phyloP scores from a whole-genome alignment of 768 basidiomycete genomes.

The Leccinum broughii region DNA sequence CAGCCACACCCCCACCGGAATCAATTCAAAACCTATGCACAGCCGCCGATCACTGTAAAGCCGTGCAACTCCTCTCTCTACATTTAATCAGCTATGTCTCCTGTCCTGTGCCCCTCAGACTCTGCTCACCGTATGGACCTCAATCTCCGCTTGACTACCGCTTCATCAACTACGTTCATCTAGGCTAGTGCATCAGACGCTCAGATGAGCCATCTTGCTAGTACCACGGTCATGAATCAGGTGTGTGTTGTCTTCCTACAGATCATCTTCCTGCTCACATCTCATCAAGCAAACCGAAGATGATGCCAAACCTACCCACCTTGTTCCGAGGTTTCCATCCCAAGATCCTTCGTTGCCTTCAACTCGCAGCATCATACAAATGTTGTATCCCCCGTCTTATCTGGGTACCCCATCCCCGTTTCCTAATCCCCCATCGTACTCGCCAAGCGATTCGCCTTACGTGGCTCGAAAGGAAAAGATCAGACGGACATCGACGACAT shows the following conservation, averaged over 20 bases:
- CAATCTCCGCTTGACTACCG: background rate
- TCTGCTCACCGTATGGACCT: background rate
- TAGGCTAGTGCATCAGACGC: background rate
- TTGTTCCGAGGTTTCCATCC: background rate
- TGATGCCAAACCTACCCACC: background rate
- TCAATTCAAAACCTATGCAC: background rate
- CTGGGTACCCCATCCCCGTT: slow-evolving; percentile 4
- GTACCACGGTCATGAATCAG: background rate
- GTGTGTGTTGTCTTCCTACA: slow-evolving; percentile 2
- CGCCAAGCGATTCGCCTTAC: slow-evolving; percentile 1
- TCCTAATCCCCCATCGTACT: slow-evolving; percentile 26
- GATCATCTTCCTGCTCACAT: slow-evolving; percentile 8
- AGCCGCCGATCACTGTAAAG: background rate
- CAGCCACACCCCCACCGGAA: background rate
- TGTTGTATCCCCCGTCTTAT: slow-evolving; percentile 30
- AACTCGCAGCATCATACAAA: slow-evolving; percentile 22
- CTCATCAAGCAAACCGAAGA: slow-evolving; percentile 9
- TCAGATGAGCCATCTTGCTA: background rate
- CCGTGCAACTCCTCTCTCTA: background rate
- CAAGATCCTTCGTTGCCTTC: slow-evolving; percentile 18
- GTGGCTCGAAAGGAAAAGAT: background rate
- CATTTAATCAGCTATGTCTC: background rate
- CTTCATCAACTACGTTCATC: background rate
- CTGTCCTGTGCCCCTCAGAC: slow-evolving; percentile 6
- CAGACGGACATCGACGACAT: background rate